phyloP scores from a whole-genome alignment of 768 basidiomycete species.

The Naganishia onofrii region DNA sequence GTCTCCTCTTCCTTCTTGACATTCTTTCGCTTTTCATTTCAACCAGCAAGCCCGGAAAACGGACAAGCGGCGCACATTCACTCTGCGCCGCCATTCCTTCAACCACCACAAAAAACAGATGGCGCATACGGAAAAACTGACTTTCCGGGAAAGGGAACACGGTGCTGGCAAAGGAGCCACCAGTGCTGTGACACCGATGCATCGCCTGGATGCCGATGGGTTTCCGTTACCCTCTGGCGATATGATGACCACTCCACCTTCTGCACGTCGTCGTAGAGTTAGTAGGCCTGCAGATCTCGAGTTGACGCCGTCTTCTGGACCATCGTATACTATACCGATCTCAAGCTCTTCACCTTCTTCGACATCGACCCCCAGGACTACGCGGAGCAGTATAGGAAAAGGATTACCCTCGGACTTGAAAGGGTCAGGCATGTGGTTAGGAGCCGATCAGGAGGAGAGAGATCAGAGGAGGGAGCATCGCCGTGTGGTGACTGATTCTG shows the following conservation, averaged over 20 bases:
- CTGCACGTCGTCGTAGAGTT: not conserved
- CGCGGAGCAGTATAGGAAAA: not conserved
- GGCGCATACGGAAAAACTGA: not conserved
- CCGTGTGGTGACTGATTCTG: not conserved
- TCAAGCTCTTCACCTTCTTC: too few species aligned
- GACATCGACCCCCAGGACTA: not conserved
- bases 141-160: not conserved
- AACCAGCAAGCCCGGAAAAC: not conserved
- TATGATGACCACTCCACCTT: not conserved
- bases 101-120: not conserved
- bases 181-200: not conserved
- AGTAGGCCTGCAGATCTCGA: not conserved
- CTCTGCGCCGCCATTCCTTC: too few species aligned
- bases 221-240: not conserved
- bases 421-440: not conserved
- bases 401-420: not conserved
- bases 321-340: not conserved
- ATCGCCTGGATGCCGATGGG: constrained; percentile 2
- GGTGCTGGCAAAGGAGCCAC: not conserved
- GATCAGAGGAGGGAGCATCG: not conserved
- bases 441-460: not conserved
- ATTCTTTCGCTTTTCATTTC: too few species aligned
- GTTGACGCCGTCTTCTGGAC: not conserved
- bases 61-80: not conserved
- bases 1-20: too few species aligned